Evolutionary conservation across 805 yeast species (phyloP), one percentile per base, ranked within the genome.

Genomic region (Metschnikowia noctiluminum): DNA sequence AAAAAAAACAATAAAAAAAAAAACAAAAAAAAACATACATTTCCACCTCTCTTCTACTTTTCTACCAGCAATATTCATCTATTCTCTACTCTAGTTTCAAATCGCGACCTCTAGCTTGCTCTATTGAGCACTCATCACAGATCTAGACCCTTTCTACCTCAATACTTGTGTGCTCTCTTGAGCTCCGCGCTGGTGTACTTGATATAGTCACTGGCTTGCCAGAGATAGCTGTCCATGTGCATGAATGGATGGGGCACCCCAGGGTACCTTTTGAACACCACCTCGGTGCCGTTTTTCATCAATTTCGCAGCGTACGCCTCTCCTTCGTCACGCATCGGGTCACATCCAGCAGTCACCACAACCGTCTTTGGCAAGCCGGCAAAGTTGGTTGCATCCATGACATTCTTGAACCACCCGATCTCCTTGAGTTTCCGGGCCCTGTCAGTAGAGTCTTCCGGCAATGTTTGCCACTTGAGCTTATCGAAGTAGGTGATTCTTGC

Each of bases 201-300:
- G 45, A 63, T 64, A 43, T 54, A 64, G 34, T 59, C 59, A 3
- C 52, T 44, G 9, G 68, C 69, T 43, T 64, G 68, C 63, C 65
- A 58, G 34, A 64, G 52, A 28, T 28, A 28, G 11, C 31, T 58
- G 51, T 65, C 66, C 69, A 65, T 65, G 42, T 65, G 68, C 63
- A 63, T 60, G 49, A 64, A 65, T 2, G 67, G 66, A 51, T 65
- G 69, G 6, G 67, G 68, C 28, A 64, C 68, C 11, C 70, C 70
- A 5, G 61, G 62, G 42, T 58, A 63, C 30, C 67, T 52, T 40
- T 62, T 61, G 44, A 62, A 58, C 10, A 54, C 56, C 11, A 56
- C 61, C 31, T 62, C 62, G 21, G 38, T 51, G 9, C 63, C 64
- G 49, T 61, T 41, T 12, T 54, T 53, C 36, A 63, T 39, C 48